Percentiles rank a stretch among this genome's conserved stretches.
phyloP scores from a whole-genome alignment of 1,284 basidiomycete genomes.

The Flammula alnicola region DNA sequence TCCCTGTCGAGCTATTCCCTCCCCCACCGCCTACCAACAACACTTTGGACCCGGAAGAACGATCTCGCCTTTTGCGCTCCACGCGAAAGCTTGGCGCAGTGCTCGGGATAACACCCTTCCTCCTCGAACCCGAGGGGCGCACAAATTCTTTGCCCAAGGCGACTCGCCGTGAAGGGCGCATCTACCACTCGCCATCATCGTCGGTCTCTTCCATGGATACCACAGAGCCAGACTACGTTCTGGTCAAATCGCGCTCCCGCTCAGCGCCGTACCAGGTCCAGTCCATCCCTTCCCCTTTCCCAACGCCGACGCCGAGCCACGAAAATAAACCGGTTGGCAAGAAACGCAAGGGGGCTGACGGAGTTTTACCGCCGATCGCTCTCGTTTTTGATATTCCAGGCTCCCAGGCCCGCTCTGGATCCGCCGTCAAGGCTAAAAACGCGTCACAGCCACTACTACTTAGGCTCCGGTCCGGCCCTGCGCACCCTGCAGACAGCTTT shows the following conservation, averaged over 20 bases:
- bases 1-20: slow-evolving; percentile 10
- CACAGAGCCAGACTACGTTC: slow-evolving; percentile 27
- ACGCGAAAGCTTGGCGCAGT: slow-evolving; percentile 62
- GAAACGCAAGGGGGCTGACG: slow-evolving; percentile 16
- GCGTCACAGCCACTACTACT: slow-evolving; percentile 28
- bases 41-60: slow-evolving; percentile 50
- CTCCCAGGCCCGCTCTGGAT: slow-evolving; percentile 14
- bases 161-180: slow-evolving; percentile 28
- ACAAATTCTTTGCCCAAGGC: slow-evolving; percentile 24
- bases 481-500: slow-evolving; percentile 18
- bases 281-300: slow-evolving; percentile 12
- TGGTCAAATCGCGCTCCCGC: slow-evolving; percentile 21
- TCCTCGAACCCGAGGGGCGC: slow-evolving; percentile 42
- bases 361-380: slow-evolving; percentile 18
- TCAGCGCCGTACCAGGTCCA: slow-evolving; percentile 23
- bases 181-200: slow-evolving; percentile 37
- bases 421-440: slow-evolving; percentile 2
- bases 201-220: slow-evolving; percentile 24
- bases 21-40: slow-evolving; percentile 49
- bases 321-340: slow-evolving; percentile 8
- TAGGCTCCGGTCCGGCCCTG: slow-evolving; percentile 33
- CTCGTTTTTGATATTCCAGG: slow-evolving; percentile 20
- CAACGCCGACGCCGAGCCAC: not conserved
- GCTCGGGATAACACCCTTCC: slow-evolving; percentile 57
- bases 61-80: slow-evolving; percentile 58